Conservation (phyloP, 257 asterid genomes). For the Cordia subcordata region DNA sequence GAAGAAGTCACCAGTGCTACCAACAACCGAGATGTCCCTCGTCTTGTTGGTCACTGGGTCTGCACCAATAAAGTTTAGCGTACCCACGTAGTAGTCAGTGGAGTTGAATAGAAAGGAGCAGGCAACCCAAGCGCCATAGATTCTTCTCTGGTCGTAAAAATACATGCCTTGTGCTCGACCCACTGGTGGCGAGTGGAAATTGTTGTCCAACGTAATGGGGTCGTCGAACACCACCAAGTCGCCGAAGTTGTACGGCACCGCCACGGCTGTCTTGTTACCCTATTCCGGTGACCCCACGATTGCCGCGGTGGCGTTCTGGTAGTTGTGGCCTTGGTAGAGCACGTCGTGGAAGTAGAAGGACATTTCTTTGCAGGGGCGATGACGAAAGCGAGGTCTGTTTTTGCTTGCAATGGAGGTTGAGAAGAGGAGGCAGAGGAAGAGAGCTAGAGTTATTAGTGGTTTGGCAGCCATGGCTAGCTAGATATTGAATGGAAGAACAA, state of each 20-base stretch:
- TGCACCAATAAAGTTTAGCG: neutral
- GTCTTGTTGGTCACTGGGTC: constrained; percentile 28
- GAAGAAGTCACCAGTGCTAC: constrained; percentile 89
- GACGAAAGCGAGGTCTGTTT: constrained; percentile 4
- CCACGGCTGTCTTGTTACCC: constrained; percentile 55
- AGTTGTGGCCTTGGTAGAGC: constrained; percentile 57
- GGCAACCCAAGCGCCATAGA: constrained; percentile 18
- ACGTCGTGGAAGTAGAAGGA: constrained; percentile 72
- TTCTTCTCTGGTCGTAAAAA: constrained; percentile 42
- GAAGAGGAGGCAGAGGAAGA: constrained; percentile 6
- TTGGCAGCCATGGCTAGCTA: no score
- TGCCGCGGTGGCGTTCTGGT: constrained; percentile 60
- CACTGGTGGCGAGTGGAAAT: constrained; percentile 53
- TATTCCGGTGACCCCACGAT: constrained; percentile 62
- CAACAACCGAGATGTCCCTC: constrained; percentile 73
- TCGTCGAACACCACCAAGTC: constrained; percentile 67
- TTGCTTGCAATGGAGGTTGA: neutral
- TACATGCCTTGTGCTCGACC: constrained; percentile 86
- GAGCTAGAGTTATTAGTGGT: constrained; percentile 1
- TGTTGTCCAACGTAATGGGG: constrained; percentile 68
- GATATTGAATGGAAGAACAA: no score
- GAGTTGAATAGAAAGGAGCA: neutral
- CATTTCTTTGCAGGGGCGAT: constrained; percentile 49
- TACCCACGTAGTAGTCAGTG: neutral
- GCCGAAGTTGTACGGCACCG: constrained; percentile 43